phyloP scores from a whole-genome alignment of 2,329 filamentous ascomycete species.

The Colletotrichum sp. region DNA sequence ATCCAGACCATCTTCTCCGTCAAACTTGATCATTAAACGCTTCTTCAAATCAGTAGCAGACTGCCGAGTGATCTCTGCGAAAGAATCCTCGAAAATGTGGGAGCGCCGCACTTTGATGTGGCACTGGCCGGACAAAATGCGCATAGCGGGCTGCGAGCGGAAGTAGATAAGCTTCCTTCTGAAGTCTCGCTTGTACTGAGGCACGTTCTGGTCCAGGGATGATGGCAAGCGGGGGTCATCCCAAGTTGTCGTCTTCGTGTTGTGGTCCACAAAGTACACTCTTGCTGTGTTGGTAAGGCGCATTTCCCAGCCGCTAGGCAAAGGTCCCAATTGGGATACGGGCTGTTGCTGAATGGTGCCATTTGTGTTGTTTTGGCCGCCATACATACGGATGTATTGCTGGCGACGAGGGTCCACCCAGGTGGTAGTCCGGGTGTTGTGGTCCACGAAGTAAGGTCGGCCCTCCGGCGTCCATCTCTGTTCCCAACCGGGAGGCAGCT shows the following conservation, averaged over 20 bases:
- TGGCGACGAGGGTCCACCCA: slow-evolving; percentile 98
- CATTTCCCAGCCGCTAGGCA: slow-evolving; percentile 99
- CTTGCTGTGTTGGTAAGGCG: slow-evolving; percentile 96
- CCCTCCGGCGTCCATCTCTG: slow-evolving; percentile 95
- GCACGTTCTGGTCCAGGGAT: slow-evolving; percentile 96
- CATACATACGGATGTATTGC: slow-evolving; percentile 98
- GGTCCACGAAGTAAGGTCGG: slow-evolving; percentile 95
- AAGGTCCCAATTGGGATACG: slow-evolving; percentile 91
- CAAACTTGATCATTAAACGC: slow-evolving; percentile 98
- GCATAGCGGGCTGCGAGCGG: slow-evolving; percentile 94
- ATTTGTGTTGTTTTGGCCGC: slow-evolving; percentile 82
- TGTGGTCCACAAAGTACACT: slow-evolving; percentile 99
- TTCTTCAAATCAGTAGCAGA: slow-evolving; percentile 97
- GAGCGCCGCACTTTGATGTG: slow-evolving; percentile 97
- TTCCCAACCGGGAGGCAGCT: slow-evolving; percentile 96
- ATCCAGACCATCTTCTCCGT: slow-evolving; percentile 96
- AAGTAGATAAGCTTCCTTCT: slow-evolving; percentile 98
- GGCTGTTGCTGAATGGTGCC: slow-evolving; percentile 96
- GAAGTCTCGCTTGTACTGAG: slow-evolving; percentile 99
- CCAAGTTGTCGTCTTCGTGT: slow-evolving; percentile 99
- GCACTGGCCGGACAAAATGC: slow-evolving; percentile 94
- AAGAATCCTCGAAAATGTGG: slow-evolving; percentile 98
- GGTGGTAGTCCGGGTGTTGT: slow-evolving; percentile 96
- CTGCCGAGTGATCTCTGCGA: slow-evolving; percentile 97
- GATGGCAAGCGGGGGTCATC: slow-evolving; percentile 95